These are phyloP conservation scores for Puya raimondii DNA, from an alignment of 176 grass and related monocot species.

Conservation along the genomic window DNA sequence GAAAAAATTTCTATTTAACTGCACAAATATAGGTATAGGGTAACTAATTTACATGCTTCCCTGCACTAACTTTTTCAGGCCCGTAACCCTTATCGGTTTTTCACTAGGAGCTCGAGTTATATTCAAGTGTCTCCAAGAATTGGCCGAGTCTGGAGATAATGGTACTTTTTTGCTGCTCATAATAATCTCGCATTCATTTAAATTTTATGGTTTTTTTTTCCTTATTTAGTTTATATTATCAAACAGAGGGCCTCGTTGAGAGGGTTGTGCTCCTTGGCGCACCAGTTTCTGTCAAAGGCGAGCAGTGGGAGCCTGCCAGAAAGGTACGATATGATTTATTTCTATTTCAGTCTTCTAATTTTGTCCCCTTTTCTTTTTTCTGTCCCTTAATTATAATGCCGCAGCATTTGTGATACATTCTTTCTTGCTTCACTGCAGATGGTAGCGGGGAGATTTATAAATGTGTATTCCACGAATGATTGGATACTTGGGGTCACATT, in stretches of 20 bases:
- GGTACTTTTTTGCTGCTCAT: conserved; percentile 25
- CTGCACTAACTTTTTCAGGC: conserved; percentile 34
- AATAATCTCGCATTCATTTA: background rate
- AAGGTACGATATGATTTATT: conserved; percentile 45
- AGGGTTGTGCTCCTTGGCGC: conserved; percentile 78
- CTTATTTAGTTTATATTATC: conserved; percentile 19
- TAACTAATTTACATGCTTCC: conserved; percentile 12
- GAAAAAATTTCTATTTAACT: background rate
- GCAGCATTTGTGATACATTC: background rate
- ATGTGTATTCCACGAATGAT: conserved; percentile 78
- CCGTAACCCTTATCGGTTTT: conserved; percentile 83
- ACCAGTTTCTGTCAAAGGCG: conserved; percentile 60
- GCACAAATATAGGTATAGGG: background rate
- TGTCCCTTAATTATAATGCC: background rate
- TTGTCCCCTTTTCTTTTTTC: background rate
- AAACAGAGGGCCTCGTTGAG: conserved; percentile 74
- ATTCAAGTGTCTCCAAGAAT: conserved; percentile 73
- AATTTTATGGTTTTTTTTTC: conserved; percentile 4
- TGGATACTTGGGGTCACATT: conserved; percentile 88
- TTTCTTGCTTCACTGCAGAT: conserved; percentile 36
- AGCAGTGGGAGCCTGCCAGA: conserved; percentile 67
- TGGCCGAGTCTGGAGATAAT: conserved; percentile 59
- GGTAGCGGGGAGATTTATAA: conserved; percentile 76
- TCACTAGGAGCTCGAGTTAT: conserved; percentile 82
- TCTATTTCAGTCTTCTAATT: background rate